Evolutionary conservation across 2,329 filamentous ascomycete species (phyloP), one percentile per base, ranked within the genome.

Genomic region (Calonectria multiphialidica): DNA sequence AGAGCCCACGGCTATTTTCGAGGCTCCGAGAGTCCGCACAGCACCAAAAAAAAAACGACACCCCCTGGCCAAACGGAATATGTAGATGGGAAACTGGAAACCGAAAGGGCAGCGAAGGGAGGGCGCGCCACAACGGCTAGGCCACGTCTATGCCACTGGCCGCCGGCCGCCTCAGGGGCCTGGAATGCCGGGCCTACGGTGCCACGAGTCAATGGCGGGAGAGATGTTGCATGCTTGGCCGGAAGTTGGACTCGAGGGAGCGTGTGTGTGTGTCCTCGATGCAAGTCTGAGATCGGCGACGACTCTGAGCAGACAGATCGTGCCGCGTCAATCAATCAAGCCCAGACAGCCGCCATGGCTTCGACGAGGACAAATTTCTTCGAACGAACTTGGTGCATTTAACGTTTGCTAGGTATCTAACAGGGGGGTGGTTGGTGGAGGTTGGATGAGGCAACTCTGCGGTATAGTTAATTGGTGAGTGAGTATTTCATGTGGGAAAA

Each of bases 121-220:
- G 12, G 21, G 42, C 44, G 42, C 44, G 67, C 61, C 67, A 70
- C 67, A 65, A 65, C 49, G 47, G 59, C 61, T 28, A 35, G 67
- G 61, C 49, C 40, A 45, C 67, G 37, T 64, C 67, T 37, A 37
- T 57, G 50, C 30, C 13, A 30, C 35, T 65, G 28, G 67, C 61
- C 23, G 61, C 61, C 61, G 28, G 67, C 61, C 23, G 61, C 61
- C 61, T 59, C 59, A 65, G 61, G 67, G 67, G 67, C 59, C 42
- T 59, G 61, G 55, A 68, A 57, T 65, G 49, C 42, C 49, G 23
- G 35, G 33, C n/a, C 53, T 2, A 40, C 37, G 59, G 61, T 70
- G 67, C 59, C 49, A 59, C 67, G 67, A 70, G 40, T 47, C 61
- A 70, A 49, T 18, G 15, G 61, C 33, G 44, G 53, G 30, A 37